Evolutionary conservation across 129 eudicot genomes (phyloP).

Genomic region (Cynara cardunculus): DNA sequence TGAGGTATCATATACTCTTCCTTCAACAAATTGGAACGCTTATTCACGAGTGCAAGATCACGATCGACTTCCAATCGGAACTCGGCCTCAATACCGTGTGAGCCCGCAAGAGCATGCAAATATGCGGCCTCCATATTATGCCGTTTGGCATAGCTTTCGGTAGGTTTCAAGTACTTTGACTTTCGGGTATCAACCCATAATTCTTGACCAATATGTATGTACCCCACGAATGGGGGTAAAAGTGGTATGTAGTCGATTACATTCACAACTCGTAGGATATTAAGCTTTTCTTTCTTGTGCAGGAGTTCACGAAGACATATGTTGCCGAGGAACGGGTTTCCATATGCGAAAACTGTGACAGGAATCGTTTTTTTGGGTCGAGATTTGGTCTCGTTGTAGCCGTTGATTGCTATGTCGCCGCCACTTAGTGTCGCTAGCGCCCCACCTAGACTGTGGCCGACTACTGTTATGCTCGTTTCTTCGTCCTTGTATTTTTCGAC

Average conservation of each 20-base stretch:
- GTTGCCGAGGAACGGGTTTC: conserved; percentile 47
- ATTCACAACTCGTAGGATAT: conserved; percentile 28
- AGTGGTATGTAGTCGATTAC: conserved; percentile 34
- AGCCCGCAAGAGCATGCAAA: conserved; percentile 38
- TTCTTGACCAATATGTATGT: conserved; percentile 33
- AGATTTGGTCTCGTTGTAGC: conserved; percentile 24
- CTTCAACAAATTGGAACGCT: conserved; percentile 24
- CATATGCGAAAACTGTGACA: conserved; percentile 47
- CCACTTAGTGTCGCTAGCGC: conserved; percentile 50
- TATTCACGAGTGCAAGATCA: conserved; percentile 44
- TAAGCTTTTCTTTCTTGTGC: conserved; percentile 20
- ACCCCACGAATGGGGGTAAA: conserved; percentile 38
- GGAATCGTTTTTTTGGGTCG: conserved; percentile 35
- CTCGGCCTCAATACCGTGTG: conserved; percentile 32
- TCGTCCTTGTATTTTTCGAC: conserved; percentile 47
- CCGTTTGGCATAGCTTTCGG: conserved; percentile 9
- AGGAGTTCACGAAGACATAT: conserved; percentile 20
- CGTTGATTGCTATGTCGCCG: conserved; percentile 52
- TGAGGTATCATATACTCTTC: conserved; percentile 39
- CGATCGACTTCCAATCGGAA: conserved; percentile 38
- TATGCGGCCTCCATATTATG: conserved; percentile 48
- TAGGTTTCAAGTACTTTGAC: conserved; percentile 26
- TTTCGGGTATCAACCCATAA: conserved; percentile 23
- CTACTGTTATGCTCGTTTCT: conserved; percentile 51
- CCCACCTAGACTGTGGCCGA: conserved; percentile 71